A percentile compares a stretch with the other conserved stretches of the same genome.
Conservation (phyloP, 106 monocot genomes). For the Acanthochlamys bracteata region DNA sequence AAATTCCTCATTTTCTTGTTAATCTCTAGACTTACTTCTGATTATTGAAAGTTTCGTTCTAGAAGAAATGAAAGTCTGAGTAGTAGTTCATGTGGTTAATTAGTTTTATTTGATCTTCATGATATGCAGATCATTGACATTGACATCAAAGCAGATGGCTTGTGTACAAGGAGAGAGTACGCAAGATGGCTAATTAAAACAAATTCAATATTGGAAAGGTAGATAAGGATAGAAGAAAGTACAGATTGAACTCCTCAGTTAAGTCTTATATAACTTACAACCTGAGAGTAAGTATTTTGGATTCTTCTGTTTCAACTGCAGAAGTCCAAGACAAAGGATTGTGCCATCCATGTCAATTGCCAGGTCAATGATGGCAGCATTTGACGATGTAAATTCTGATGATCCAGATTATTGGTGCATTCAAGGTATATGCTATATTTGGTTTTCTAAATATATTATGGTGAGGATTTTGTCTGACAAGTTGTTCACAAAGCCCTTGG, state of each 20-base stretch:
- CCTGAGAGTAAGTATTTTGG: neutral
- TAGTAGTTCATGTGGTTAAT: too few species aligned
- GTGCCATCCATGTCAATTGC: slow-evolving; percentile 28
- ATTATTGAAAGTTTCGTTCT: too few species aligned
- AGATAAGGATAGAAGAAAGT: slow-evolving; percentile 2
- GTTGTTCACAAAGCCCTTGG: slow-evolving; percentile 56
- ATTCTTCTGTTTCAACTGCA: slow-evolving; percentile 13
- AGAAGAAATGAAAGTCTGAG: too few species aligned
- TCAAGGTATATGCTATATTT: slow-evolving; percentile 48
- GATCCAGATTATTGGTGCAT: slow-evolving; percentile 86
- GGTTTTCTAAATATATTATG: too few species aligned
- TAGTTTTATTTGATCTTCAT: slow-evolving; percentile 18
- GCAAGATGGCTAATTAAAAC: slow-evolving; percentile 86
- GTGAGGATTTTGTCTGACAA: too few species aligned
- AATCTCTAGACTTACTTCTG: too few species aligned
- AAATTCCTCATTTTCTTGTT: too few species aligned
- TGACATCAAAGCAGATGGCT: slow-evolving; percentile 56
- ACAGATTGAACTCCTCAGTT: neutral
- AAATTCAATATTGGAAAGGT: slow-evolving; percentile 74
- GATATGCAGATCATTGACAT: slow-evolving; percentile 70
- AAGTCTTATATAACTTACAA: neutral
- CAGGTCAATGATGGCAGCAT: slow-evolving; percentile 37
- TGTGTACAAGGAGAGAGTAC: slow-evolving; percentile 90
- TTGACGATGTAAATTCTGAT: slow-evolving; percentile 67
- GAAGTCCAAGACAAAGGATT: slow-evolving; percentile 58